Evolutionary conservation across 2,329 filamentous ascomycete genomes (phyloP).

Genomic region (Zymoseptoria brevis): DNA sequence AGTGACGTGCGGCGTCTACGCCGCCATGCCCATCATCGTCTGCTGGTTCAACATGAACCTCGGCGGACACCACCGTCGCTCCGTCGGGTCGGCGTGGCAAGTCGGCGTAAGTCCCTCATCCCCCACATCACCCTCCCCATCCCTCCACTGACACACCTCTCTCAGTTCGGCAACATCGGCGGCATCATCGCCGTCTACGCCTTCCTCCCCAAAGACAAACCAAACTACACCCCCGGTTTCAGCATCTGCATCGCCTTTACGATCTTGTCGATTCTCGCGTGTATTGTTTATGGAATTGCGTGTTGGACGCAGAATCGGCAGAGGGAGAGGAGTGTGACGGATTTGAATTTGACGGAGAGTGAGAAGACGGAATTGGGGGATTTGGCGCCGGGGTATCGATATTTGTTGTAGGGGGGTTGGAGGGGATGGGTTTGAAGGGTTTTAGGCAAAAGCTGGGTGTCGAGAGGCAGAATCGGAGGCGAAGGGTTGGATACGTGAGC

Average conservation of each 20-base stretch:
- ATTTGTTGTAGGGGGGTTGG: constrained; percentile 39
- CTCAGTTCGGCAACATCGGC: constrained; percentile 40
- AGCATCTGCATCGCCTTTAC: constrained; percentile 69
- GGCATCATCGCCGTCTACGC: constrained; percentile 47
- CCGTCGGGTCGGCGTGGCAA: constrained; percentile 44
- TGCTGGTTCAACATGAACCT: constrained; percentile 52
- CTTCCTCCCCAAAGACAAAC: constrained; percentile 53
- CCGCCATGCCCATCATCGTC: constrained; percentile 70
- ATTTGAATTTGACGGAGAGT: constrained; percentile 49
- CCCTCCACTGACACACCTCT: background rate
- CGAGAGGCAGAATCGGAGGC: too few species aligned
- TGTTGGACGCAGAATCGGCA: constrained; percentile 55
- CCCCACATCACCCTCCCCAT: background rate
- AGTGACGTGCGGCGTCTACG: constrained; percentile 61
- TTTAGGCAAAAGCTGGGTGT: background rate
- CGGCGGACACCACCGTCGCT: constrained; percentile 42
- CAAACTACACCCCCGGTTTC: constrained; percentile 64
- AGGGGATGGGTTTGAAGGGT: background rate
- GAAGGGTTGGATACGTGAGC: too few species aligned
- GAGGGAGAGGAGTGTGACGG: constrained; percentile 42
- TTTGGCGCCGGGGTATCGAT: constrained; percentile 52
- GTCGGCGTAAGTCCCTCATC: constrained; percentile 26
- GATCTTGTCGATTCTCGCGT: constrained; percentile 56
- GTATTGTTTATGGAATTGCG: constrained; percentile 51
- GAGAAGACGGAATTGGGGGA: constrained; percentile 57